A percentile compares a stretch with the other conserved stretches of the same genome.
These are phyloP conservation scores for Crotalaria pallida DNA, from an alignment of 306 rosid species.

Conservation along the genomic window DNA sequence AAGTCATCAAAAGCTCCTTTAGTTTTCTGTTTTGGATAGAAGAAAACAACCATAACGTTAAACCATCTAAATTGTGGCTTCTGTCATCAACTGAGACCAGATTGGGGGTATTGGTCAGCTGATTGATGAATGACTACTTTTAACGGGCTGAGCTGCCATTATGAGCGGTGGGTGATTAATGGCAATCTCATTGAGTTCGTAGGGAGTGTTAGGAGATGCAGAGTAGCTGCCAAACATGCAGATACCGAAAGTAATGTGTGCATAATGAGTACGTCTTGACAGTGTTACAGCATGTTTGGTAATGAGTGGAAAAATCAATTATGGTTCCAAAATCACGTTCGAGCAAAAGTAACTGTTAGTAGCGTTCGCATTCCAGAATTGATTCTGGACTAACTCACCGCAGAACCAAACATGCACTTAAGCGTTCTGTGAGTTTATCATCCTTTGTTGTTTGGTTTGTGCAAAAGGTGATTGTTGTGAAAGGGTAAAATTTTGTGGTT, in stretches of 20 bases:
- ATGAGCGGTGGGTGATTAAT: background rate
- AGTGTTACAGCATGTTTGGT: too few species aligned
- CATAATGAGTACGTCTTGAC: background rate
- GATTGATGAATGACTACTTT: background rate
- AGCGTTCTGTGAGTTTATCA: background rate
- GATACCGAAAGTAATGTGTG: background rate
- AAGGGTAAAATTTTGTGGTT: too few species aligned
- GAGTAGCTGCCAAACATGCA: background rate
- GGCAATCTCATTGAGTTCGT: background rate
- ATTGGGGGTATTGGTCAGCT: background rate
- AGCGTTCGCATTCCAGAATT: too few species aligned
- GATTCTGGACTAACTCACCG: too few species aligned
- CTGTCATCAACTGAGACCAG: background rate
- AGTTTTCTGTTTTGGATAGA: background rate
- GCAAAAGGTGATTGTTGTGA: too few species aligned
- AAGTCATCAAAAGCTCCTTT: background rate
- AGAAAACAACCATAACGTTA: background rate
- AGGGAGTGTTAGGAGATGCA: background rate
- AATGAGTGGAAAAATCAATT: too few species aligned
- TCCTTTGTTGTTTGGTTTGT: background rate
- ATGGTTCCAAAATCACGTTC: too few species aligned
- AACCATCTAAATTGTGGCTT: background rate
- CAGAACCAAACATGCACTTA: too few species aligned
- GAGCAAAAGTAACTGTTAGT: too few species aligned
- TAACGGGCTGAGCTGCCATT: background rate